These are phyloP conservation scores for Macrocystidia cucumis DNA, from an alignment of 1,284 basidiomycete species.

Conservation along the genomic window DNA sequence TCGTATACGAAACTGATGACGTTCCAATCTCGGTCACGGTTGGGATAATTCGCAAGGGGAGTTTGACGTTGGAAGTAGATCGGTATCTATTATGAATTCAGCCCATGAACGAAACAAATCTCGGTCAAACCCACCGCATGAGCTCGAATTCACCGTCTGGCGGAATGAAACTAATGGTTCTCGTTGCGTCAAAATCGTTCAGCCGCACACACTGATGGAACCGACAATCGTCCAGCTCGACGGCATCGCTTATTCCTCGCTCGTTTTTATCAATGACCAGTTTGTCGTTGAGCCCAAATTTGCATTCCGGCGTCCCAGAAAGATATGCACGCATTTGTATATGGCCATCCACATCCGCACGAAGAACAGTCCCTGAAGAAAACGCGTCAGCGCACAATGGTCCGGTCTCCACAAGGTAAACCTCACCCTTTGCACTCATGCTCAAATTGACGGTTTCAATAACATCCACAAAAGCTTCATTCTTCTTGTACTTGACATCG, in stretches of 20 bases:
- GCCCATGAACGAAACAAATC: slow-evolving; percentile 7
- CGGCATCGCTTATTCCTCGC: slow-evolving; percentile 64
- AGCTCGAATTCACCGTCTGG: slow-evolving; percentile 99
- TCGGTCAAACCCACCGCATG: slow-evolving; percentile 61
- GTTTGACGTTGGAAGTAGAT: slow-evolving; percentile 90
- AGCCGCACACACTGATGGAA: slow-evolving; percentile 98
- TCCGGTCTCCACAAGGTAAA: not conserved
- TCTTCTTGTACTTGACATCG: slow-evolving; percentile 95
- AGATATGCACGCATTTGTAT: slow-evolving; percentile 98
- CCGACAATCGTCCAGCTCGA: slow-evolving; percentile 95
- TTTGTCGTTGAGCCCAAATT: slow-evolving; percentile 98
- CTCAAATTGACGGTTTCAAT: slow-evolving; percentile 92
- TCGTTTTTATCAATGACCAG: slow-evolving; percentile 91
- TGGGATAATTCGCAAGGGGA: slow-evolving; percentile 87
- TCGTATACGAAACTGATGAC: slow-evolving; percentile 84
- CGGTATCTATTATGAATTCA: slow-evolving; percentile 63
- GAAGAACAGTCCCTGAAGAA: slow-evolving; percentile 70
- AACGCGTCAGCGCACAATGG: slow-evolving; percentile 1
- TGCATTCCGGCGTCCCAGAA: slow-evolving; percentile 94
- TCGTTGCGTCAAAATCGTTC: slow-evolving; percentile 87
- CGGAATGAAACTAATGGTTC: slow-evolving; percentile 95
- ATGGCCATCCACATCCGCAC: slow-evolving; percentile 98
- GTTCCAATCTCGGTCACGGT: slow-evolving; percentile 93
- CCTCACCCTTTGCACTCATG: slow-evolving; percentile 90
- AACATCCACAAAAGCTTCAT: slow-evolving; percentile 56